phyloP scores from a whole-genome alignment of 441 rosid species.

The Pelargonium citronellum region DNA sequence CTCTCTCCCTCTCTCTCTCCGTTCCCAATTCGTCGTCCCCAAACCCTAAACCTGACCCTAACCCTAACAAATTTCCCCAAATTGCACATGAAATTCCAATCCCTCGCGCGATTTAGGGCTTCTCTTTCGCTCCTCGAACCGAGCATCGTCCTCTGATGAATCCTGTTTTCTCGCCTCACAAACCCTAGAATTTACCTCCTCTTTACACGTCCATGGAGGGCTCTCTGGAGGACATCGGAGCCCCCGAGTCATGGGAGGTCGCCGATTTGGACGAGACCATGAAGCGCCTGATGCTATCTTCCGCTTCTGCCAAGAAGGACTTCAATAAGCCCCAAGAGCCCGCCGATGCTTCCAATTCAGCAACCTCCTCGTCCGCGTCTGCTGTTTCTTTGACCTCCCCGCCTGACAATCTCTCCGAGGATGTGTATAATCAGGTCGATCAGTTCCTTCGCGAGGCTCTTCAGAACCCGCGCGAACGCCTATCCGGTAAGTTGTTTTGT shows the following conservation, averaged over 20 bases:
- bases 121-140: not conserved
- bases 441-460: conserved; percentile 75
- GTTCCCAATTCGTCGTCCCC: conserved; percentile 14
- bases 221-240: conserved; percentile 63
- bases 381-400: conserved; percentile 11
- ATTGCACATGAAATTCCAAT: conserved; percentile 22
- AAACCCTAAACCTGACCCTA: conserved; percentile 34
- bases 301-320: conserved; percentile 19
- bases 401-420: conserved; percentile 34
- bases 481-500: conserved; percentile 41
- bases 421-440: conserved; percentile 51
- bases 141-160: conserved; percentile 24
- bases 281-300: conserved; percentile 36
- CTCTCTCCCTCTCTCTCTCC: not conserved
- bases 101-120: not conserved
- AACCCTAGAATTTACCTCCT: conserved; percentile 21
- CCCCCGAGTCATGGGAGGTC: conserved; percentile 70
- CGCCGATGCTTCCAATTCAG: conserved; percentile 17
- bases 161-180: conserved; percentile 1
- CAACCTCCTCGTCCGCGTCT: conserved; percentile 21
- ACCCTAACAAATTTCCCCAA: not conserved
- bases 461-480: conserved; percentile 76
- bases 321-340: conserved; percentile 27
- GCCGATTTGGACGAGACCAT: conserved; percentile 54
- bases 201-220: conserved; percentile 44